These are phyloP conservation scores for Malus hybrid DNA, from an alignment of 331 rosid genomes.

Conservation along the genomic window DNA sequence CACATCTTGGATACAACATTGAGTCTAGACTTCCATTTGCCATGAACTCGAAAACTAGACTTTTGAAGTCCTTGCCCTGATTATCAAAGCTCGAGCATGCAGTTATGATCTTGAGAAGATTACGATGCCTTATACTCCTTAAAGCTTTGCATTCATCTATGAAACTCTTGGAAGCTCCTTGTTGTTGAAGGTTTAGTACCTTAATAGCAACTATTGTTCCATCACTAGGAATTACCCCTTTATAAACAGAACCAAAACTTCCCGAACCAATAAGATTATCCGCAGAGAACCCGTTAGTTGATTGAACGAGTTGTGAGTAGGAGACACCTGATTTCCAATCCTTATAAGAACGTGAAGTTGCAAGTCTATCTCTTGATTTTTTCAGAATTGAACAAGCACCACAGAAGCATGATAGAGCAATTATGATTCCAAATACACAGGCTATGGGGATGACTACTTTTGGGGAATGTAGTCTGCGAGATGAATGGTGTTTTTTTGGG, in stretches of 20 bases:
- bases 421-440: too few relatives aligned
- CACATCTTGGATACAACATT: constrained; percentile 24
- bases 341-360: too few relatives aligned
- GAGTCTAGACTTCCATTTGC: too few relatives aligned
- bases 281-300: too few relatives aligned
- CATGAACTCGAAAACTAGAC: constrained; percentile 13
- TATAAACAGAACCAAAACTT: too few relatives aligned
- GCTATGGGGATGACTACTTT: background rate
- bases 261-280: too few relatives aligned
- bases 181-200: constrained; percentile 30
- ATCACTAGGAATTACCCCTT: background rate
- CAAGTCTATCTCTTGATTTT: too few relatives aligned
- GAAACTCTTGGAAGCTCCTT: constrained; percentile 43
- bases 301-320: too few relatives aligned
- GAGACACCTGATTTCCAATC: too few relatives aligned
- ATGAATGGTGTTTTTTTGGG: background rate
- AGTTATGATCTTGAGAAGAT: constrained; percentile 42
- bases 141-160: constrained; percentile 35
- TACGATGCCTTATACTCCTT: constrained; percentile 31
- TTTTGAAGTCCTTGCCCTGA: constrained; percentile 21
- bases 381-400: too few relatives aligned
- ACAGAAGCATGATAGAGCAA: too few relatives aligned
- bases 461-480: background rate
- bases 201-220: background rate
- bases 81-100: background rate